phyloP scores from a whole-genome alignment of 2,329 filamentous ascomycete genomes.

The Penicillium aurantiogriseum region DNA sequence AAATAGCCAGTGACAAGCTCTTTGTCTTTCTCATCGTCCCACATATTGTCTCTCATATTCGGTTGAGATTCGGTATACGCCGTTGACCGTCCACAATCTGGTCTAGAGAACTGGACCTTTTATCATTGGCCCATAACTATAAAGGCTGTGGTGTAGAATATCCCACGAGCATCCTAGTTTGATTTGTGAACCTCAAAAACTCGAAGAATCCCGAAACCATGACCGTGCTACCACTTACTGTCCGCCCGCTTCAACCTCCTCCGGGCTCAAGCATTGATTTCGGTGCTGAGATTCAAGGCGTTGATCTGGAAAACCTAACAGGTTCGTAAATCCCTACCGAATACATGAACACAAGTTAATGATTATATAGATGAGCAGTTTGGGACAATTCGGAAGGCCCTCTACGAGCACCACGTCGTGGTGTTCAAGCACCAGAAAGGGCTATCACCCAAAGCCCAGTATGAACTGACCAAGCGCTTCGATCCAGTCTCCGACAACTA shows the following conservation, averaged over 20 bases:
- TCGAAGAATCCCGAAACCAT: conserved; percentile 1
- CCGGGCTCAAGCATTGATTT: conserved; percentile 52
- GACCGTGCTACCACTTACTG: conserved; percentile 16
- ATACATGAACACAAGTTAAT: conserved; percentile 6
- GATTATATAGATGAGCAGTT: conserved; percentile 60
- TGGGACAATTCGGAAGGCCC: conserved; percentile 59
- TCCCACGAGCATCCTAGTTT: not conserved
- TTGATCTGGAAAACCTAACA: conserved; percentile 61
- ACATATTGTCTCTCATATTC: not conserved
- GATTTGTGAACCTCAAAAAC: not conserved
- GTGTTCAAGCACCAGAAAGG: conserved; percentile 67
- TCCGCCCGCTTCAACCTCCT: conserved; percentile 26
- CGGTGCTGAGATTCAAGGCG: conserved; percentile 58
- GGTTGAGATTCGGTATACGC: conserved; percentile 12
- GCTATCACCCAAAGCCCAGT: conserved; percentile 68
- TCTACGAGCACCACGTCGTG: conserved; percentile 68
- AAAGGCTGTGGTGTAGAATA: not conserved
- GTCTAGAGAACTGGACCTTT: not conserved
- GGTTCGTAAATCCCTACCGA: conserved; percentile 46
- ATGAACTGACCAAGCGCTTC: conserved; percentile 70
- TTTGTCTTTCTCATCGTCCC: not conserved
- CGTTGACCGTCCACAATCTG: conserved; percentile 7
- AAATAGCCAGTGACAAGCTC: not conserved
- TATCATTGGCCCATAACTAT: not conserved
- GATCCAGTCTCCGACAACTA: conserved; percentile 66